phyloP scores from a whole-genome alignment of 2,329 filamentous ascomycete genomes.

The Fusarium camptoceras region DNA sequence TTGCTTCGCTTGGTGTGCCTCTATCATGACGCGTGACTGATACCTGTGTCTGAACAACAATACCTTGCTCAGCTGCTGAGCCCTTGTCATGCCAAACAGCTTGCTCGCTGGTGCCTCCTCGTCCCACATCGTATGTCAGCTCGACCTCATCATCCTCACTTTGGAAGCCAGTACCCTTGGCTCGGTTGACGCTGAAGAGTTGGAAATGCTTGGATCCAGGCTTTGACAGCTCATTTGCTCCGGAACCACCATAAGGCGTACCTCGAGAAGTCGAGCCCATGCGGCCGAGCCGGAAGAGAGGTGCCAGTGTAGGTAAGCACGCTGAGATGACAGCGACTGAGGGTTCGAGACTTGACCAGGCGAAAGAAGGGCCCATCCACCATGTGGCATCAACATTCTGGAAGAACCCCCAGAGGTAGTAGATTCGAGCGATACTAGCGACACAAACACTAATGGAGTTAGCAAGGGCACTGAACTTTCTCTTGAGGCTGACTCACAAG shows the following conservation, averaged over 20 bases:
- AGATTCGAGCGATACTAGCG: slow-evolving; percentile 10
- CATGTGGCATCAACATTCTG: slow-evolving; percentile 18
- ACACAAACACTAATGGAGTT: slow-evolving; percentile 6
- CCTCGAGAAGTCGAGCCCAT: background rate
- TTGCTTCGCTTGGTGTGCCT: background rate
- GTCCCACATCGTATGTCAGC: slow-evolving; percentile 6
- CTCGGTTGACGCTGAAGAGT: slow-evolving; percentile 7
- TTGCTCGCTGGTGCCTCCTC: background rate
- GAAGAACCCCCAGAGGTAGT: slow-evolving; percentile 24
- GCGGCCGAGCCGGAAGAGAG: slow-evolving; percentile 9
- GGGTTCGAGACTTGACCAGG: slow-evolving; percentile 21
- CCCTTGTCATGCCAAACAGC: background rate
- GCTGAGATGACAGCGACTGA: slow-evolving; percentile 13
- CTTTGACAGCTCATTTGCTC: slow-evolving; percentile 8
- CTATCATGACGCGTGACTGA: slow-evolving; percentile 6
- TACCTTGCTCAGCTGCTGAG: background rate
- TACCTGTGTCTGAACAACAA: slow-evolving; percentile 3
- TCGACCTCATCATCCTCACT: slow-evolving; percentile 20
- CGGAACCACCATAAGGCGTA: slow-evolving; percentile 17
- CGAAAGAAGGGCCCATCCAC: slow-evolving; percentile 22
- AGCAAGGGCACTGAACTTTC: background rate
- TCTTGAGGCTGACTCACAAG: background rate
- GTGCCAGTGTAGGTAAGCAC: background rate
- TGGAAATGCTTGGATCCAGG: slow-evolving; percentile 11
- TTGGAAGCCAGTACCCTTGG: background rate